These are phyloP conservation scores for Serendipita sp. DNA, from an alignment of 1,284 basidiomycete species.

Conservation along the genomic window DNA sequence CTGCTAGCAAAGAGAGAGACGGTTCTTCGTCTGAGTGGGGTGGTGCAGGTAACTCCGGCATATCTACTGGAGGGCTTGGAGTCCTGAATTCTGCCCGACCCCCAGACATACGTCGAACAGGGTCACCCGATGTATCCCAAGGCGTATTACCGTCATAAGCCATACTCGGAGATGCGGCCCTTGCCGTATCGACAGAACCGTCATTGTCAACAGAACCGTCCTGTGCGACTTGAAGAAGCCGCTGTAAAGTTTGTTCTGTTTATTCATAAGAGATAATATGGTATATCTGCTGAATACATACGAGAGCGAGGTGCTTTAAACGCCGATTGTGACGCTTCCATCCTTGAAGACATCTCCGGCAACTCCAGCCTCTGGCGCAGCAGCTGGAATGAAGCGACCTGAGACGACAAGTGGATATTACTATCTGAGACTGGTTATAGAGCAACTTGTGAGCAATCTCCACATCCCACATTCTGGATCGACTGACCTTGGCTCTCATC, in stretches of 20 bases:
- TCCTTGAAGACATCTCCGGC: constrained; percentile 1
- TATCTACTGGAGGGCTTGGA: neutral
- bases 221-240: neutral
- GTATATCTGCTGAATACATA: neutral
- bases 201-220: neutral
- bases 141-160: neutral
- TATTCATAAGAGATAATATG: neutral
- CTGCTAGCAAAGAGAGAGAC: neutral
- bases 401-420: neutral
- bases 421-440: neutral
- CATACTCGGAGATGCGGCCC: neutral
- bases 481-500: neutral
- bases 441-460: neutral
- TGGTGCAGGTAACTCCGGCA: neutral
- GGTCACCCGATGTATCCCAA: neutral
- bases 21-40: neutral
- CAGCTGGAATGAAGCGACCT: neutral
- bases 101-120: neutral
- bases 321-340: neutral
- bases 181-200: neutral
- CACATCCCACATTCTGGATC: neutral
- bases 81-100: neutral
- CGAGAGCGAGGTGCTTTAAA: neutral
- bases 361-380: neutral
- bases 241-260: neutral